Evolutionary conservation across 2,329 filamentous ascomycete genomes (phyloP), one percentile per base, ranked within the genome.

Genomic region (Aspergillus sp.): DNA sequence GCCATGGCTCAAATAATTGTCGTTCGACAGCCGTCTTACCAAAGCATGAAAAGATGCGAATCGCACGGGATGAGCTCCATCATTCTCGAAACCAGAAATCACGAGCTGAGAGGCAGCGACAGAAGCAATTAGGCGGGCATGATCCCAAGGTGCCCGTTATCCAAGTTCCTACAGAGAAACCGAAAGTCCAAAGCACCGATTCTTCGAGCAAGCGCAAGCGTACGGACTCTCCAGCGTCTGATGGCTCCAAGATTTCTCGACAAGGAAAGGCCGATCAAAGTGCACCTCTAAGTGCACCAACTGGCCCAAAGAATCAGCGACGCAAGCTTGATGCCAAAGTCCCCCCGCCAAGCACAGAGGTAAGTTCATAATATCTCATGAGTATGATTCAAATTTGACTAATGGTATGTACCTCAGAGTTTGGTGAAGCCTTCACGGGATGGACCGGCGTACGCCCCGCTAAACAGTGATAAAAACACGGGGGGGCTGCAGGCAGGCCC

Each of bases 61-160:
- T 80, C 41, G 61, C 64, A 9, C 68, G 66, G 47, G 70, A 77
- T 51, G 79, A 81, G 60, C 57, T 64, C 19, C 65, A 69, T 3
- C 74, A 73, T 60, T 65, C 68, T 17, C 64, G 66, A 11, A 52
- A 66, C 13, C 68, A 74, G 49, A 74, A 75, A 46, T 67, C 68
- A 30, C 71, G 68, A 41, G 55, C 68, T 1, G 75, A 79, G 51
- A 70, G 70, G 41, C 75, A 75, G 56, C 74, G 73, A 19, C 67
- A 73, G 46, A 74, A 68, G 48, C 77, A 80, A 50, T 68, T 79
- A 44, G 77, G 75, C 37, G 74, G 73, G 6, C 78, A 80, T 64
- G 75, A 77, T 60, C 76, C 73, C 5, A 75, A 75, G 53, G 73
- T 81, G 13, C 79, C 79, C 5, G 56, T 66, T 15, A 68, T 77